Evolutionary conservation across 2,329 filamentous ascomycete genomes (phyloP), one percentile per base, ranked within the genome.

Genomic region (Phyllosticta paracitricarpa): DNA sequence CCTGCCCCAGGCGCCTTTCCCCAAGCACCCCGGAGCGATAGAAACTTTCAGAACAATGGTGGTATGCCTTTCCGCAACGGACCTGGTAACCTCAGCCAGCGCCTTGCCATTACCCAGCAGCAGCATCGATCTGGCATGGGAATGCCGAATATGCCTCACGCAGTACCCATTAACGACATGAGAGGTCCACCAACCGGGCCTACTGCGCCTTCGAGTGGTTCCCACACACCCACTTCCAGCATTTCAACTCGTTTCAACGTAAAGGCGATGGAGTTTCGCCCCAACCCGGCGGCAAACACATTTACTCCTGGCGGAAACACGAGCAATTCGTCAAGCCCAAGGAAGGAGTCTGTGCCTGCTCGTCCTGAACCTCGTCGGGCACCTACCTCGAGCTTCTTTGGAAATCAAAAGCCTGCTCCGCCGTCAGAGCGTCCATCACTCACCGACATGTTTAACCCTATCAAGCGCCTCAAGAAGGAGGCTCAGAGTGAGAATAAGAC

Each of bases 101-200:
- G 81, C 61, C 72, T 83, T 28, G 77, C 77, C 51, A 72, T 81
- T 57, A 81, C 79, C 61, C 75, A 82, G 54, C 72, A 81, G 65
- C 80, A 82, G 65, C 77, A 80, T 61, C 82, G 81, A 61, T 70
- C 72, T 51, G 62, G 62, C 57, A 70, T 71, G 68, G 74, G 63
- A 65, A 59, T 72, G 53, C 79, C 79, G 58, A 77, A 78, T 61
- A 78, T 85, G 56, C 79, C 81, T 33, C 73, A 81, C 52, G 80
- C 83, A 14, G 77, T 85, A 53, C 81, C 84, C 17, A 77, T 81
- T 33, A 82, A 84, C 51, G 89, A 93, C 63, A 78, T 83, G 70
- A 88, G 89, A 56, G 79, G 83, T 53, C 88, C 89, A 26, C 88
- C 89, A 2, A 88, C 87, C 24, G 89, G 89, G 0, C 89, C 91